A percentile compares a stretch with the other conserved stretches of the same genome.
These are phyloP conservation scores for Backusella tarrabulga DNA, from an alignment of 192 early-diverging fungal species.

Conservation along the genomic window DNA sequence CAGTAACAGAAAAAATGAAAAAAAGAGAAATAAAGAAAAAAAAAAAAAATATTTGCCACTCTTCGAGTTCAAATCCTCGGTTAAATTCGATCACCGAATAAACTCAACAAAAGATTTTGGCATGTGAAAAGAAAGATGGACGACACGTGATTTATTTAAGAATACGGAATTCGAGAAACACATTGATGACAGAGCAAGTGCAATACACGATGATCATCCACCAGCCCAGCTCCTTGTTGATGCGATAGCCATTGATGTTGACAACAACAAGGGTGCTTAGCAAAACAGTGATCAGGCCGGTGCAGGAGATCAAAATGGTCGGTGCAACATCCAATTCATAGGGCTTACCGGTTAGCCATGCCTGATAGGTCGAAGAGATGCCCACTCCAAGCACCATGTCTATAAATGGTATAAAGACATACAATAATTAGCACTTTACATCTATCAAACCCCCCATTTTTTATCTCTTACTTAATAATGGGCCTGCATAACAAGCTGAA, in stretches of 20 bases:
- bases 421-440: background rate
- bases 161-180: conserved; percentile 52
- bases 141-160: background rate
- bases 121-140: background rate
- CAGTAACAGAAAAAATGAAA: background rate
- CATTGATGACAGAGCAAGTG: conserved; percentile 55
- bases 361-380: conserved; percentile 59
- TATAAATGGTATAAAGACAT: conserved; percentile 21
- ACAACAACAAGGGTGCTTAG: conserved; percentile 53
- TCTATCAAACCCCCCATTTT: background rate
- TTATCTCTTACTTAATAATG: conserved; percentile 71
- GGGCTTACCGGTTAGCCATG: conserved; percentile 44
- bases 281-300: conserved; percentile 60
- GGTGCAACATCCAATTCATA: conserved; percentile 59
- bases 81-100: background rate
- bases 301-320: conserved; percentile 64
- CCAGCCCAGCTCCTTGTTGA: conserved; percentile 56
- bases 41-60: background rate
- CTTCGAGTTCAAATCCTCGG: background rate
- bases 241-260: conserved; percentile 55
- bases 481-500: conserved; percentile 89
- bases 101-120: background rate
- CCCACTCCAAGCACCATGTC: conserved; percentile 84
- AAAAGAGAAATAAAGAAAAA: background rate
- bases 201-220: conserved; percentile 57